phyloP scores from a whole-genome alignment of 1,284 basidiomycete genomes.

The Rhodotorula glutinis region DNA sequence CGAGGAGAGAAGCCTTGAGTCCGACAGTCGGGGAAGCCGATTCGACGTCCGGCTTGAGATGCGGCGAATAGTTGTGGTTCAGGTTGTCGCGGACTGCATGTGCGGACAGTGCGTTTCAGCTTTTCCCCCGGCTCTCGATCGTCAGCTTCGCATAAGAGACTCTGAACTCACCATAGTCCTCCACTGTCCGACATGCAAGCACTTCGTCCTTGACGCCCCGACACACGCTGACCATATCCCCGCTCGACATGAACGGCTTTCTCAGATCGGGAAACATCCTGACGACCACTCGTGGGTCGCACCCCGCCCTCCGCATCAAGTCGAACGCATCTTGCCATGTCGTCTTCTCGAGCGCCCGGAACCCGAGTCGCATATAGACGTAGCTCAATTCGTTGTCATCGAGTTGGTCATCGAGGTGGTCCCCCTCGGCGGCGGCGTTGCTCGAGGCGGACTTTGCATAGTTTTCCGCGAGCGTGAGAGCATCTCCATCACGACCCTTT shows the following conservation, averaged over 20 bases:
- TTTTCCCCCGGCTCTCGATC: too few relatives aligned
- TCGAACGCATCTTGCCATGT: slow-evolving; percentile 72
- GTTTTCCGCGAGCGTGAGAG: slow-evolving; percentile 60
- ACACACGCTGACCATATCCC: slow-evolving; percentile 59
- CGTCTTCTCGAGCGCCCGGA: slow-evolving; percentile 66
- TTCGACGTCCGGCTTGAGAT: slow-evolving; percentile 67
- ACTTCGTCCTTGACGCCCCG: slow-evolving; percentile 65
- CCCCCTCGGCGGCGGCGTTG: not conserved
- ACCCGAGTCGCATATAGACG: slow-evolving; percentile 71
- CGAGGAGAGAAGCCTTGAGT: slow-evolving; percentile 59
- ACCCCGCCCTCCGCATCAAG: slow-evolving; percentile 64
- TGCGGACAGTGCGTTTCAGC: slow-evolving; percentile 12
- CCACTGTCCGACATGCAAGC: slow-evolving; percentile 61
- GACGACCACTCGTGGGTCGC: slow-evolving; percentile 71
- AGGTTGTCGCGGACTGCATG: slow-evolving; percentile 73
- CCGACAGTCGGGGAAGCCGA: slow-evolving; percentile 65
- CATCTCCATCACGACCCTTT: slow-evolving; percentile 63
- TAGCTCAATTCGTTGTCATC: slow-evolving; percentile 67
- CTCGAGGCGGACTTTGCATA: slow-evolving; percentile 45
- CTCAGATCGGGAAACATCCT: slow-evolving; percentile 70
- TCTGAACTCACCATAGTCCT: slow-evolving; percentile 68
- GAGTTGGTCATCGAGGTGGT: not conserved
- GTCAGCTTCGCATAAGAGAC: too few relatives aligned
- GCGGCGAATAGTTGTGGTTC: slow-evolving; percentile 84
- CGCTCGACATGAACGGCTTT: slow-evolving; percentile 49